Evolutionary conservation across 768 basidiomycete genomes (phyloP).

Genomic region (Rhizopogon salebrosus): DNA sequence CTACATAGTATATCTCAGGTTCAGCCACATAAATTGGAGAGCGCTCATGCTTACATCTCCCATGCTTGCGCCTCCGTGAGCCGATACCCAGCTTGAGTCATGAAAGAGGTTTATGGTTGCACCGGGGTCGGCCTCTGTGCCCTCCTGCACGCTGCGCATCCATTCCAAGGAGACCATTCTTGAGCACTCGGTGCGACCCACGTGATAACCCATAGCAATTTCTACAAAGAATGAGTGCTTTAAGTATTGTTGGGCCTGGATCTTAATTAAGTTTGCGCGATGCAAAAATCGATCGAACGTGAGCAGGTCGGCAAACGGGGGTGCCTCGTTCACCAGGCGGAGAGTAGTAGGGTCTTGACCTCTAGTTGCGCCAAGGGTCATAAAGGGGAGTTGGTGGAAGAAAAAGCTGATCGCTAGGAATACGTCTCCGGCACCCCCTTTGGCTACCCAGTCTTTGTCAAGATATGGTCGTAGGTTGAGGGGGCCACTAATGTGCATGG

Average conservation of each 20-base stretch:
- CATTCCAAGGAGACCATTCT: conserved; percentile 15
- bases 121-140: not conserved
- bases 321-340: conserved; percentile 18
- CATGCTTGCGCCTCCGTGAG: conserved; percentile 13
- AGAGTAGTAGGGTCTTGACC: not conserved
- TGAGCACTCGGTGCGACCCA: conserved; percentile 4
- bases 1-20: conserved; percentile 31
- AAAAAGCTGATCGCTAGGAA: conserved; percentile 39
- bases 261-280: conserved; percentile 33
- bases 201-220: conserved; percentile 17
- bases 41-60: conserved; percentile 23
- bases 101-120: conserved; percentile 5
- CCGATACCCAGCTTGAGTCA: conserved; percentile 5
- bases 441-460: conserved; percentile 39
- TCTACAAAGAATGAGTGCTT: conserved; percentile 46
- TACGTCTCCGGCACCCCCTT: conserved; percentile 42
- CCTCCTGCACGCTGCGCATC: conserved; percentile 11
- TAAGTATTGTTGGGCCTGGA: conserved; percentile 28
- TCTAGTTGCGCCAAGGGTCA: conserved; percentile 31
- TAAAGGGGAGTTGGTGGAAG: conserved; percentile 39
- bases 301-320: conserved; percentile 37
- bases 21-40: not conserved
- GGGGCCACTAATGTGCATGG: conserved; percentile 44
- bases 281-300: conserved; percentile 43
- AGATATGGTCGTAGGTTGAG: conserved; percentile 48